Conservation (phyloP, 179 eudicot species). For the Pouteria campechiana region DNA sequence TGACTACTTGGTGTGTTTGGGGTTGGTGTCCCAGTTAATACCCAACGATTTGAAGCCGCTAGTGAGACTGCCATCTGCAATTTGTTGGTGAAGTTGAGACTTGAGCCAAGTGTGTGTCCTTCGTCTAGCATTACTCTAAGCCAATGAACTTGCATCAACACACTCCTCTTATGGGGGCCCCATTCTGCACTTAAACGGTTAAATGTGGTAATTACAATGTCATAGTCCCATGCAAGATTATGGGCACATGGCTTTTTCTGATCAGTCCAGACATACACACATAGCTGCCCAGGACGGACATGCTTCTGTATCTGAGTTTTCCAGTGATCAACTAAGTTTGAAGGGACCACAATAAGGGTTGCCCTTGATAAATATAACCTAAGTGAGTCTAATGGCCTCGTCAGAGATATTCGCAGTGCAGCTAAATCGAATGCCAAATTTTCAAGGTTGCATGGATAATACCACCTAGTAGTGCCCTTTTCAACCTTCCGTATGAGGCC, state of each 20-base stretch:
- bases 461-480: constrained; percentile 58
- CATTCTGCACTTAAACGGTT: constrained; percentile 89
- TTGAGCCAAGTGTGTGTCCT: constrained; percentile 95
- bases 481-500: constrained; percentile 53
- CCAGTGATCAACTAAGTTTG: constrained; percentile 96
- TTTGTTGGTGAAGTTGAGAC: constrained; percentile 83
- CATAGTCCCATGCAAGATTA: constrained; percentile 93
- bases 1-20: constrained; percentile 93
- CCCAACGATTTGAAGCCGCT: constrained; percentile 86
- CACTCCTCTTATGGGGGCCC: constrained; percentile 65
- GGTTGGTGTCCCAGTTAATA: constrained; percentile 94
- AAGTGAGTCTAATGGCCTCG: constrained; percentile 73
- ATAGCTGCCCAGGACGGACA: constrained; percentile 66
- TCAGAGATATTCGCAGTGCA: constrained; percentile 70
- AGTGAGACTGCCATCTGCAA: constrained; percentile 77
- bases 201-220: constrained; percentile 85
- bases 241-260: constrained; percentile 68
- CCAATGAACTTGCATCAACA: constrained; percentile 90
- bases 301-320: constrained; percentile 76
- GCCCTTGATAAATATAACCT: constrained; percentile 81
- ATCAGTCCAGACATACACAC: constrained; percentile 71
- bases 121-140: constrained; percentile 80
- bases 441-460: constrained; percentile 50
- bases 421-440: constrained; percentile 66
- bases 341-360: constrained; percentile 84